phyloP scores from a whole-genome alignment of 495 filamentous ascomycete species.

The Trichoderma virens region DNA sequence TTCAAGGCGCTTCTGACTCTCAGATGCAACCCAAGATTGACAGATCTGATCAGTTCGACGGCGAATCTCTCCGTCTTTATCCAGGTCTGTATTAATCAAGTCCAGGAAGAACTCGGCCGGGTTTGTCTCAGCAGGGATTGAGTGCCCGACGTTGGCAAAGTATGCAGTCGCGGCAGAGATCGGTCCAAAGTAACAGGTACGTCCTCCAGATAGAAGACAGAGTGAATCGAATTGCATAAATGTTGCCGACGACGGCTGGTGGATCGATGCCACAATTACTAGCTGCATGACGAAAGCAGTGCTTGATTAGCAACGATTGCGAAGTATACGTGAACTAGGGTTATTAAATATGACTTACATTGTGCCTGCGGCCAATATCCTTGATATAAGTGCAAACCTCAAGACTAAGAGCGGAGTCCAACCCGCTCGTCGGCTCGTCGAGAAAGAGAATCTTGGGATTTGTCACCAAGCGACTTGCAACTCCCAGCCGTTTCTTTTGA shows the following conservation, averaged over 20 bases:
- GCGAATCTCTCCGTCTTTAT: background rate
- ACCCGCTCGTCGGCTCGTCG: slow-evolving; percentile 56
- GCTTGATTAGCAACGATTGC: slow-evolving; percentile 19
- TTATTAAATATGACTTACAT: slow-evolving; percentile 55
- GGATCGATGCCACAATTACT: slow-evolving; percentile 66
- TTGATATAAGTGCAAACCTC: slow-evolving; percentile 76
- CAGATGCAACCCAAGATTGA: slow-evolving; percentile 31
- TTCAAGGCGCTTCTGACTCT: slow-evolving; percentile 7
- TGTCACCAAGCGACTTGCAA: slow-evolving; percentile 73
- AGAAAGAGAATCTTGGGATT: slow-evolving; percentile 51
- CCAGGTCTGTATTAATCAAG: slow-evolving; percentile 66
- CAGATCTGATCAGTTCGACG: slow-evolving; percentile 17
- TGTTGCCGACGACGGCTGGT: slow-evolving; percentile 70
- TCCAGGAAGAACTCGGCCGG: slow-evolving; percentile 74
- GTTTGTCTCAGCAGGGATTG: slow-evolving; percentile 60
- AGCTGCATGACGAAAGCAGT: slow-evolving; percentile 60
- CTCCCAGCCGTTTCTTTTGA: slow-evolving; percentile 69
- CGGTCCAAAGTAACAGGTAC: slow-evolving; percentile 61
- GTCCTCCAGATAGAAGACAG: slow-evolving; percentile 61
- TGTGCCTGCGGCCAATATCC: slow-evolving; percentile 57
- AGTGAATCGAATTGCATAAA: slow-evolving; percentile 76
- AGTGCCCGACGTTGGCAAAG: slow-evolving; percentile 51
- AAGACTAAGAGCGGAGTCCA: slow-evolving; percentile 74
- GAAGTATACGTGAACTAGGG: no score
- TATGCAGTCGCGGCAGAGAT: slow-evolving; percentile 44